Base-by-base conservation (phyloP, 805 yeast genomes). In the Sugiyamaella lignohabitans region DNA sequence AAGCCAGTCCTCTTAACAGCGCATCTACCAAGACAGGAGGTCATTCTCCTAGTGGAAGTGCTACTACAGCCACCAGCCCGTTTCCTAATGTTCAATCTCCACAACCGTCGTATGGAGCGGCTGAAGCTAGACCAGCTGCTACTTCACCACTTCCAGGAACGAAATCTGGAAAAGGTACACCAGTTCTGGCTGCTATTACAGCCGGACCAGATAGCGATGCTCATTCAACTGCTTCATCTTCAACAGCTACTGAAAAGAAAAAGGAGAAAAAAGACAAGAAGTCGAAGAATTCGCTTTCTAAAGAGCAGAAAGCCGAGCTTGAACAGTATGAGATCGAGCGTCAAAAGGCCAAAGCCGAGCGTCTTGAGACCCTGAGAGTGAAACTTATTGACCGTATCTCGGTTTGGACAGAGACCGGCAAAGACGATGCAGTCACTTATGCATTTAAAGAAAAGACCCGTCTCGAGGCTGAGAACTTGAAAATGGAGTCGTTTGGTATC, bases 401-500 rank as follows among this genome's bases (percentile, higher is more conserved):
- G 5, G 70, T 76, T 8, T 60, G 77, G 57, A 75, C 81, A 1
- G 85, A 82, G 57, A 78, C 88, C n/a, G 74, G 72, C 24, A 75
- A 76, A 56, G 80, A 78, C 44, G 70, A 68, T 0, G 86, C 79
- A 27, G 80, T 88, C 35, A 71, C 82, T 44, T 62, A 64, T 4
- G 73, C 83, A 0, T 91, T 87, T 63, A 67, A 73, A 50, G 72
- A 71, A 47, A 82, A 84, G 61, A 74, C 85, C 55, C 73, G 72
- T 51, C 79, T 82, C 58, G 98, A 93, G 64, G 95, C 95, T 14
- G 93, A 89, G 60, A 84, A 84, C 51, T 70, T 93, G 61, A 93
- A 93, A 64, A 78, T 87, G 75, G 98, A 93, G 71, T 86, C 96
- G 45, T 93, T 93, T 68, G 99, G 99, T 11, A 67, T 91, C 43